phyloP scores from a whole-genome alignment of 257 asterid species.

The Nemophila menziesii region DNA sequence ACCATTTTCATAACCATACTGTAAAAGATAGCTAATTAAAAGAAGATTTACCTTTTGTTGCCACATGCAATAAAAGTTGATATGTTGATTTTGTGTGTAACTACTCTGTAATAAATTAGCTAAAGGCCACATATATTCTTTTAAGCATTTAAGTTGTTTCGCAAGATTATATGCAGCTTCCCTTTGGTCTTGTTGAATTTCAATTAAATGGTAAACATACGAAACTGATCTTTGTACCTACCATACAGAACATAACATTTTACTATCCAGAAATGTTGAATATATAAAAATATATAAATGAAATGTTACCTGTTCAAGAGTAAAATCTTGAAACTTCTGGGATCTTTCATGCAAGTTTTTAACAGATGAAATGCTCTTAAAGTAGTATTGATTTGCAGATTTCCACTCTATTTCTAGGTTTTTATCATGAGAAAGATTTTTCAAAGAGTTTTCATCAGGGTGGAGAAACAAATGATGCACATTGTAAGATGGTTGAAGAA shows the following conservation, averaged over 20 bases:
- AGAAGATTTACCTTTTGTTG: slow-evolving; percentile 57
- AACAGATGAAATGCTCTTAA: slow-evolving; percentile 67
- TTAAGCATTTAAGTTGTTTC: slow-evolving; percentile 40
- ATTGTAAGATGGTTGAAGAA: slow-evolving; percentile 76
- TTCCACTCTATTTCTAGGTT: slow-evolving; percentile 39
- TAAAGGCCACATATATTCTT: slow-evolving; percentile 50
- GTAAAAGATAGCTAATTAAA: not conserved
- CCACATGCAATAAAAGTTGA: slow-evolving; percentile 69
- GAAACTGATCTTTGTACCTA: slow-evolving; percentile 65
- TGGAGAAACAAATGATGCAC: slow-evolving; percentile 54
- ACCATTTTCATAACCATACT: slow-evolving; percentile 1
- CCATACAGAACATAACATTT: slow-evolving; percentile 11
- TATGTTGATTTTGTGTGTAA: slow-evolving; percentile 33
- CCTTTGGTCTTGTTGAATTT: slow-evolving; percentile 94
- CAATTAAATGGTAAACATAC: slow-evolving; percentile 61
- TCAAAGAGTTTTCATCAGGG: slow-evolving; percentile 21
- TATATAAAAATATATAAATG: no score
- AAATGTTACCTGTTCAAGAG: slow-evolving; percentile 53
- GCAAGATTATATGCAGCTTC: slow-evolving; percentile 49
- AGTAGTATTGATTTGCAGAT: slow-evolving; percentile 58
- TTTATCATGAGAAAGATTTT: slow-evolving; percentile 19
- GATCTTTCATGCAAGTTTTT: slow-evolving; percentile 50
- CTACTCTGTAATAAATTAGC: slow-evolving; percentile 39
- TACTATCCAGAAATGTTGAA: not conserved
- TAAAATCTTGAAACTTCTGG: slow-evolving; percentile 63